These are phyloP conservation scores for Hypoxylon sp. DNA, from an alignment of 2,329 filamentous ascomycete species.

Conservation along the genomic window DNA sequence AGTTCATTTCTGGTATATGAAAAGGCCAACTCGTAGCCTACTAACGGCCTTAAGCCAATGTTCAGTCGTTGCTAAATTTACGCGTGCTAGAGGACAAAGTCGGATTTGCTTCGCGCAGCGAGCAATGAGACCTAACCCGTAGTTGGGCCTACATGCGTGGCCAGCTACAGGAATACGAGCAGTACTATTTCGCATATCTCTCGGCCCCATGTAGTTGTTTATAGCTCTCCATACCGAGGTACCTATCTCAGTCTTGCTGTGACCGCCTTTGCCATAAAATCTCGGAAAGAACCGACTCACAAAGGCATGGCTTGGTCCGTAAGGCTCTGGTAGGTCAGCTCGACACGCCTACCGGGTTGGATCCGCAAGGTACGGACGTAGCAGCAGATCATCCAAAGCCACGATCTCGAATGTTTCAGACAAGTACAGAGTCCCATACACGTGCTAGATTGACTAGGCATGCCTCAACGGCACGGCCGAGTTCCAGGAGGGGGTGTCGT, in stretches of 20 bases:
- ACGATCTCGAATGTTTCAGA: conserved; percentile 42
- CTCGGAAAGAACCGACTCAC: conserved; percentile 43
- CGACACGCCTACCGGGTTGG: conserved; percentile 32
- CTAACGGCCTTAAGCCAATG: not conserved
- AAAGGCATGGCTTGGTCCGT: conserved; percentile 36
- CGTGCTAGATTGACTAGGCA: conserved; percentile 33
- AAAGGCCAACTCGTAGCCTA: not conserved
- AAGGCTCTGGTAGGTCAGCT: conserved; percentile 33
- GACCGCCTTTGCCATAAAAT: conserved; percentile 23
- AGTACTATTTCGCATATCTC: conserved; percentile 27
- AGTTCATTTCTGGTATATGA: not conserved
- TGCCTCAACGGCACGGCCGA: not conserved
- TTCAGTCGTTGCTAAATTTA: not conserved
- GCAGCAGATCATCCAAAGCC: conserved; percentile 41
- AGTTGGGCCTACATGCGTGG: conserved; percentile 11
- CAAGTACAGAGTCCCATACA: conserved; percentile 15
- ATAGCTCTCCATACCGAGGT: conserved; percentile 15
- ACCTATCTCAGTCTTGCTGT: conserved; percentile 9
- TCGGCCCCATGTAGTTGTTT: conserved; percentile 43
- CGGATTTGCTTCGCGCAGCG: conserved; percentile 12
- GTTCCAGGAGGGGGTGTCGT: conserved; percentile 1
- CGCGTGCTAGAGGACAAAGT: not conserved
- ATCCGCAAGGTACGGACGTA: conserved; percentile 46
- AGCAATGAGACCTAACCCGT: conserved; percentile 1
- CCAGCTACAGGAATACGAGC: conserved; percentile 6